Conservation (phyloP, 805 yeast species). For the Cyberlindnera japonica region DNA sequence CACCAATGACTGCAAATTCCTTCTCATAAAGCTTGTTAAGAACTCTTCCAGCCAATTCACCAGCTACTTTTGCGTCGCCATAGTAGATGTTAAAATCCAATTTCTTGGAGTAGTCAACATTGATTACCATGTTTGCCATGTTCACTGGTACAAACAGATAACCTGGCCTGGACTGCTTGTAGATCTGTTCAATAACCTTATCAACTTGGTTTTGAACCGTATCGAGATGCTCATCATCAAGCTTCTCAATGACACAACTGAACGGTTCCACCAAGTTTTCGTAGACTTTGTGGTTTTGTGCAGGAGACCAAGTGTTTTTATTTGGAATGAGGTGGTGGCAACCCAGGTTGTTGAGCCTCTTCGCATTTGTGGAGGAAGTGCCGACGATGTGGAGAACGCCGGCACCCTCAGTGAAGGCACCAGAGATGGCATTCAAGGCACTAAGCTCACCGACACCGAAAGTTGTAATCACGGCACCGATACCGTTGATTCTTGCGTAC, state of each 20-base stretch:
- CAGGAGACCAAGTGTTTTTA: constrained; percentile 37
- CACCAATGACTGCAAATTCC: constrained; percentile 69
- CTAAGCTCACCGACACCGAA: constrained; percentile 90
- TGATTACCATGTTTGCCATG: constrained; percentile 37
- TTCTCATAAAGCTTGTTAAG: constrained; percentile 44
- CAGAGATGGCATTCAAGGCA: constrained; percentile 79
- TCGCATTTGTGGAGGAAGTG: constrained; percentile 48
- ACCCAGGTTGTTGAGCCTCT: constrained; percentile 27
- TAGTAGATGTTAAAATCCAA: constrained; percentile 27
- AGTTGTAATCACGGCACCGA: constrained; percentile 46
- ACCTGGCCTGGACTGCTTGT: constrained; percentile 61
- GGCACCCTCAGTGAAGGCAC: constrained; percentile 78
- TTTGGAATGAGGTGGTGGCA: constrained; percentile 53
- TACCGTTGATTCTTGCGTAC: constrained; percentile 52
- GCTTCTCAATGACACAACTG: constrained; percentile 50
- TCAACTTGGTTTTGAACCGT: constrained; percentile 58
- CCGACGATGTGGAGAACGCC: constrained; percentile 88
- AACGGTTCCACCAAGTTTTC: constrained; percentile 52
- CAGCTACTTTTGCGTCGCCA: constrained; percentile 26
- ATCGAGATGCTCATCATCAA: constrained; percentile 42
- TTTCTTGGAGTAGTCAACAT: constrained; percentile 29
- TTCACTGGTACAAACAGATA: constrained; percentile 67
- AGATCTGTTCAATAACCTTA: constrained; percentile 45
- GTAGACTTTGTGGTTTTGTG: constrained; percentile 57
- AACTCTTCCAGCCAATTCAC: constrained; percentile 40